Base-by-base conservation (phyloP, 805 yeast species). In the Ogataea pignaliae region DNA sequence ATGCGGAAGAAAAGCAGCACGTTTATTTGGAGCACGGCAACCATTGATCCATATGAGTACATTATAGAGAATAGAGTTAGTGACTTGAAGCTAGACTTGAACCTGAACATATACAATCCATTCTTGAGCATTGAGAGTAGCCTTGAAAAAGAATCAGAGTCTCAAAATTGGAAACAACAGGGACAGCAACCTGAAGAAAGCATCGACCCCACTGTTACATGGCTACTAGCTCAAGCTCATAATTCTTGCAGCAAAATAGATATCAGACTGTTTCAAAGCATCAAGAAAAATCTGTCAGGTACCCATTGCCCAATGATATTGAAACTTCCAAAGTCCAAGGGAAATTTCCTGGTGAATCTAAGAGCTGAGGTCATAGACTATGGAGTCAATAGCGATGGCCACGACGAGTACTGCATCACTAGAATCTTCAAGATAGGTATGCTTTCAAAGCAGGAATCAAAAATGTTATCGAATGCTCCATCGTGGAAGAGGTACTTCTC, bases 401-500 rank as follows among this genome's bases (percentile, higher is more conserved):
- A 52, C 13, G 54, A 52, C 3, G 61, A 64, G 29, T 56, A 40
- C 41, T 47, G 51, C 32, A 45, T 64, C 11, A 54, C 69, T 1
- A 59, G 75, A 41, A 66, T 73, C 8, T 51, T 68, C 36, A 72
- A 71, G 42, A 60, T 68, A 36, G 73, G 74, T 2, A 64, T 68
- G 48, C 37, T 73, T 5, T 63, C 63, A 35, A 59, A 63, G 35
- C 71, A 73, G 45, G 79, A 74, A 48, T 52, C 64, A 1, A 61
- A 61, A 40, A 51, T 53, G 29, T 40, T 59, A 17, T 45, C 61
- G 2, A 56, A 51, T 32, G 39, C 51, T 14, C 57, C 56, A 36
- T 44, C 58, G 2, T 75, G 79, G 81, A 73, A 63, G 44, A 67
- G 63, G 31, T 70, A 70, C 43, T 71, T 62, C 51, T 77, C 72